These are phyloP conservation scores for Coemansia javaensis DNA, from an alignment of 192 early-diverging fungal species.

Conservation along the genomic window DNA sequence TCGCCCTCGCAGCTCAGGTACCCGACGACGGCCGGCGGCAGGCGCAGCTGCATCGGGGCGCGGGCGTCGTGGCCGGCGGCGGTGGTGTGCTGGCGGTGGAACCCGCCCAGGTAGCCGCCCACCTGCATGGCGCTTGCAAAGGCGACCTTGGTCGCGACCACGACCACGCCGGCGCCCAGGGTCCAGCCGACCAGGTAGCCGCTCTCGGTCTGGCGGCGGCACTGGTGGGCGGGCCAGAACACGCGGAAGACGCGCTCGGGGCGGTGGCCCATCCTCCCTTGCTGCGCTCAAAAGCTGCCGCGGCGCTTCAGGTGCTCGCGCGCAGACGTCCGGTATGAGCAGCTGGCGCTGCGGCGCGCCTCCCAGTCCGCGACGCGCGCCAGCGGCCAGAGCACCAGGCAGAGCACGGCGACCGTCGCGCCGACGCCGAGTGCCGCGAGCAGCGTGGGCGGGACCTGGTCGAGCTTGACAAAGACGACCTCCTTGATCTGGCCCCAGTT, in stretches of 20 bases:
- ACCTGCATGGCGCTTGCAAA: conserved; percentile 39
- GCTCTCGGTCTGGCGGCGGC: conserved; percentile 22
- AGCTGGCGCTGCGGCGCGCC: conserved; percentile 23
- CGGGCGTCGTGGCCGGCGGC: neutral
- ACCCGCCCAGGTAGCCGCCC: conserved; percentile 15
- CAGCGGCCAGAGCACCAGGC: conserved; percentile 37
- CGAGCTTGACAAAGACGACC: conserved; percentile 20
- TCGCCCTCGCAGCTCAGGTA: conserved; percentile 50
- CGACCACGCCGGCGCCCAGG: conserved; percentile 23
- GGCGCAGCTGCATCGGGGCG: neutral
- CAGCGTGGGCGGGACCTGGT: conserved; percentile 33
- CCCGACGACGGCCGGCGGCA: conserved; percentile 26
- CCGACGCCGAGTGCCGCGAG: conserved; percentile 21
- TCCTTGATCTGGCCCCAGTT: conserved; percentile 50
- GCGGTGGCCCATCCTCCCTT: neutral
- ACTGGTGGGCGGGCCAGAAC: conserved; percentile 38
- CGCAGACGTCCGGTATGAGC: conserved; percentile 44
- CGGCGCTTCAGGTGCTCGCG: conserved; percentile 50
- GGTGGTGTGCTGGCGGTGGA: conserved; percentile 7
- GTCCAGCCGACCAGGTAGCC: conserved; percentile 47
- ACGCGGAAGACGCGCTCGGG: conserved; percentile 26
- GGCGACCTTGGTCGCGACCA: conserved; percentile 33
- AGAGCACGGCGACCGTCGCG: conserved; percentile 18
- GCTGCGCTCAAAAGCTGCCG: conserved; percentile 43
- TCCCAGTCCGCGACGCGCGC: conserved; percentile 48